Evolutionary conservation across 371 early-diverging fungal genomes (phyloP), one percentile per base, ranked within the genome.

Genomic region (Mucor piriformis): DNA sequence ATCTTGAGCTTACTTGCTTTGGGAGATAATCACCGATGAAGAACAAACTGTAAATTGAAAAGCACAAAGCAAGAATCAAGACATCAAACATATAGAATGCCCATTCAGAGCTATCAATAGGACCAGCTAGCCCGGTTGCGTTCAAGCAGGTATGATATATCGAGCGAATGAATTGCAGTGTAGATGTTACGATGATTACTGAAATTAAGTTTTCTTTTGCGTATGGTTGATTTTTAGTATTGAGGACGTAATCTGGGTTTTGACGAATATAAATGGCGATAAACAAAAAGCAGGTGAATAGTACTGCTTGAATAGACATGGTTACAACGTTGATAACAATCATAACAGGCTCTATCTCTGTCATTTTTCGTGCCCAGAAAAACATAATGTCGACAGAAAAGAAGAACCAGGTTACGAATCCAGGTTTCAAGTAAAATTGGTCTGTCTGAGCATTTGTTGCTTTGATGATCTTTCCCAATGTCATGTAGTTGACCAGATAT

Each of bases 361-460:
- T 13, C 15, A 44, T 11, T 3, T 44, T 32, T 46, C 51, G 52
- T n/a, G 51, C 11, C 40, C 29, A 43, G 23, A 59, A 59, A 0
- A 42, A 33, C n/a, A 59, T 24, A 24, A 59, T 12, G 3, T 59
- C 51, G 10, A 50, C 46, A 6, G 20, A n/a, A 32, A 61, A 54
- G 33, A 61, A 61, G 8, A 61, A 61, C 53, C 61, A 61, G 13
- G 61, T 54, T 2, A 61, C 61, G 20, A 54, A 50, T 13, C 33
- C 51, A 6, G 16, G 34, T 2, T 34, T 37, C 25, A 59, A 46
- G 24, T 33, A 59, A 16, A 59, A 59, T 16, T 1, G 52, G 2
- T 12, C 40, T 27, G 42, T 16, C 12, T 52, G 21, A 25, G 44
- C 52, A 6, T 44, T 44, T 4, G 59, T 51, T n/a, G 33, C 12